phyloP scores from a whole-genome alignment of 1,139 yeast species.

The Yamadazyma spencermartinsiae region DNA sequence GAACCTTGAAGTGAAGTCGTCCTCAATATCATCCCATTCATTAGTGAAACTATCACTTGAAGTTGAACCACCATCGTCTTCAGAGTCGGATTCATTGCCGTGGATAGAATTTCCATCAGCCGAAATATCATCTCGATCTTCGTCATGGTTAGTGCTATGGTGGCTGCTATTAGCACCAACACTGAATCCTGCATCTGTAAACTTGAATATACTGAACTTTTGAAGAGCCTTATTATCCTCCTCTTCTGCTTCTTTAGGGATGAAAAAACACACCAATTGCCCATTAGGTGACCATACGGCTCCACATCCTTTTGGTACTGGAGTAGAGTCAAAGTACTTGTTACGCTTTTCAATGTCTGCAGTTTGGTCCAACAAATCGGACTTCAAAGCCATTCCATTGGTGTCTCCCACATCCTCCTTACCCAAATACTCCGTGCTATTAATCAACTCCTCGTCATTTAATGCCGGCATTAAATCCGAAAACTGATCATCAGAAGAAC shows the following conservation, averaged over 20 bases:
- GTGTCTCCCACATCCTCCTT: constrained; percentile 18
- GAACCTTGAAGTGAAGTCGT: constrained; percentile 44
- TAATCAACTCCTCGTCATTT: constrained; percentile 28
- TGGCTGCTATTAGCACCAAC: constrained; percentile 14
- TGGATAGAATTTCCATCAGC: constrained; percentile 4
- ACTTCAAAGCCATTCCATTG: constrained; percentile 14
- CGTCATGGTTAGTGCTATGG: constrained; percentile 9
- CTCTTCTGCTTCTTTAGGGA: constrained; percentile 49
- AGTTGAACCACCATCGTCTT: constrained; percentile 22
- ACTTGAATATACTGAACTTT: constrained; percentile 37
- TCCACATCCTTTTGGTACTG: constrained; percentile 91
- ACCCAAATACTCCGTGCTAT: constrained; percentile 17
- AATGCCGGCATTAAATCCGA: constrained; percentile 34
- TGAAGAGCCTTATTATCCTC: constrained; percentile 29
- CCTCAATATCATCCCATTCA: constrained; percentile 52
- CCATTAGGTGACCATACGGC: constrained; percentile 86
- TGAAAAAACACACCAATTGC: constrained; percentile 76
- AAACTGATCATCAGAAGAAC: constrained; percentile 26
- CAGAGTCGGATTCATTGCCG: constrained; percentile 13
- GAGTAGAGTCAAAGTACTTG: constrained; percentile 67
- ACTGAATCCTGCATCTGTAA: constrained; percentile 41
- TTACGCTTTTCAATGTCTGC: constrained; percentile 3
- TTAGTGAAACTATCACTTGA: constrained; percentile 51
- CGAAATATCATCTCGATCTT: constrained; percentile 12
- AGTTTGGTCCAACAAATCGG: constrained; percentile 16